These are phyloP conservation scores for Eucalyptus erythrocorys DNA, from an alignment of 345 rosid species.

Conservation along the genomic window DNA sequence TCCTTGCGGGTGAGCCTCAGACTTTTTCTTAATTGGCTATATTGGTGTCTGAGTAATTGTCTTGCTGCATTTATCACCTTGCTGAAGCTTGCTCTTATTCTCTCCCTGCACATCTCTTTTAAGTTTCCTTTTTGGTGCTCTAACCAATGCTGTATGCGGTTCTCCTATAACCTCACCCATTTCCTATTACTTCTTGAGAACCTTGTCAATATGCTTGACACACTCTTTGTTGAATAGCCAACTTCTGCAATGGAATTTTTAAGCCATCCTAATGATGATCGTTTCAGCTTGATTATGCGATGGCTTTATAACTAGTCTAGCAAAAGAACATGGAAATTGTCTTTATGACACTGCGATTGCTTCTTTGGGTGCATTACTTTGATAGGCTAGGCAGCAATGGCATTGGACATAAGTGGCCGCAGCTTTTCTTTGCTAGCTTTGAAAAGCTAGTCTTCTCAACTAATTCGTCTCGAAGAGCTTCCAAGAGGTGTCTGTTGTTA, in stretches of 20 bases:
- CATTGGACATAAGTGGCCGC: neutral
- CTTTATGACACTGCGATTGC: neutral
- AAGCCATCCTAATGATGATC: neutral
- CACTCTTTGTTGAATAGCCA: neutral
- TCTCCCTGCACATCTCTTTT: neutral
- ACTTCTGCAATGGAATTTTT: neutral
- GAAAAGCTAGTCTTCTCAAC: neutral
- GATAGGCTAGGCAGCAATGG: neutral
- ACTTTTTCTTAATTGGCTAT: neutral
- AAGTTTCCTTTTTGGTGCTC: neutral
- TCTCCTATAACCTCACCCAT: neutral
- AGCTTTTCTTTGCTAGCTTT: neutral
- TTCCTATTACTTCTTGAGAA: neutral
- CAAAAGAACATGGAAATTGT: neutral
- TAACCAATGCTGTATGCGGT: neutral
- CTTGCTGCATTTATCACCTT: neutral
- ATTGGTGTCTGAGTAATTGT: neutral
- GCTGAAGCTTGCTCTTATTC: neutral
- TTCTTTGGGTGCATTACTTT: too few species aligned
- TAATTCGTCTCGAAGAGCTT: neutral
- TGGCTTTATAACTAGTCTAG: neutral
- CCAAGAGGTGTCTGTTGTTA: too few species aligned
- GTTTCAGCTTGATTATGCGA: neutral
- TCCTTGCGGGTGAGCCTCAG: neutral
- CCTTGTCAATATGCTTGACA: neutral